Conservation (phyloP, 371 early-diverging fungal species). For the Actinomortierella ambigua region DNA sequence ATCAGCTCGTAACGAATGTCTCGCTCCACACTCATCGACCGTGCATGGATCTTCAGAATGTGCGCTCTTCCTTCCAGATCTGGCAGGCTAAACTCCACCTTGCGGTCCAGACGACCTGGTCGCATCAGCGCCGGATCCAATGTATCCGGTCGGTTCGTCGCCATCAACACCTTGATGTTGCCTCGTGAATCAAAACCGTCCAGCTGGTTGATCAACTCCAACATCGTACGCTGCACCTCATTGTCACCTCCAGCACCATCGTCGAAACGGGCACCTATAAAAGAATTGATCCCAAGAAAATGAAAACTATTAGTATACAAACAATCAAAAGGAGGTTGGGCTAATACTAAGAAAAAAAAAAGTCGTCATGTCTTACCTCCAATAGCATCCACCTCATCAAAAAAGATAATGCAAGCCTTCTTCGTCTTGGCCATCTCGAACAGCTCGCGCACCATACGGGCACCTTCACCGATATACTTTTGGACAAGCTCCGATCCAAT, state of each 20-base stretch:
- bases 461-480: slow-evolving; percentile 99
- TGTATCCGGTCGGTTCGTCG: slow-evolving; percentile 99
- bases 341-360: slow-evolving; percentile 1
- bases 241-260: slow-evolving; percentile 99
- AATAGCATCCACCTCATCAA: slow-evolving; percentile 99
- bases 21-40: slow-evolving; percentile 98
- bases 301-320: not conserved
- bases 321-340: not conserved
- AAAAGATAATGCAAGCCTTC: slow-evolving; percentile 99
- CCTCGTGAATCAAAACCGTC: slow-evolving; percentile 99
- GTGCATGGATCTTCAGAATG: slow-evolving; percentile 99
- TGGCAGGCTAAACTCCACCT: slow-evolving; percentile 99
- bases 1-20: slow-evolving; percentile 99
- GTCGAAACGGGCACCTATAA: slow-evolving; percentile 89
- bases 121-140: slow-evolving; percentile 99
- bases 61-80: slow-evolving; percentile 97
- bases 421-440: slow-evolving; percentile 99
- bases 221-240: slow-evolving; percentile 99
- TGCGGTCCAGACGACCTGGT: slow-evolving; percentile 99
- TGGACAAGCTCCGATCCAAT: slow-evolving; percentile 99
- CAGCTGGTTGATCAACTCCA: slow-evolving; percentile 99
- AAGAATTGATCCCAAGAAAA: not conserved
- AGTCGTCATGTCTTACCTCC: slow-evolving; percentile 71
- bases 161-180: slow-evolving; percentile 99
- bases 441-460: slow-evolving; percentile 99